These are phyloP conservation scores for Waitea zeae DNA, from an alignment of 1,284 basidiomycete species.

Conservation along the genomic window DNA sequence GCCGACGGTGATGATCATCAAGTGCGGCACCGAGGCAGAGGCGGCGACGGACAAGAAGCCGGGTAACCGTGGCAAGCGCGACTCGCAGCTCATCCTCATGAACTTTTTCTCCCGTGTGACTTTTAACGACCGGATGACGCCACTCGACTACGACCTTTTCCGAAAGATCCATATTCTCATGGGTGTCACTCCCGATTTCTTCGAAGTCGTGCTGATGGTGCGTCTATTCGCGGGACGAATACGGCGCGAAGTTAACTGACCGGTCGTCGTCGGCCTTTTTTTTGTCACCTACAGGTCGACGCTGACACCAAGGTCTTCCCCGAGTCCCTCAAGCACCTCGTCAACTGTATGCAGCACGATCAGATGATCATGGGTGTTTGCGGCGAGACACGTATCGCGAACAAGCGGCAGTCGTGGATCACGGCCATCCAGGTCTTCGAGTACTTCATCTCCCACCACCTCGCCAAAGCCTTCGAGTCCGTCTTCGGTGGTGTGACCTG, in stretches of 20 bases:
- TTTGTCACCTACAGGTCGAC: slow-evolving; percentile 78
- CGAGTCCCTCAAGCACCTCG: slow-evolving; percentile 71
- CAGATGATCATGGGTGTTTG: slow-evolving; percentile 98
- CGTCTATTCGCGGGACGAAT: slow-evolving; percentile 13
- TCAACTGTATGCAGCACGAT: slow-evolving; percentile 98
- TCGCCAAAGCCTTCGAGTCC: slow-evolving; percentile 96
- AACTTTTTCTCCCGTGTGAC: slow-evolving; percentile 99
- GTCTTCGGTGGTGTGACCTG: slow-evolving; percentile 99
- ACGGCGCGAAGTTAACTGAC: neutral
- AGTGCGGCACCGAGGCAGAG: slow-evolving; percentile 85
- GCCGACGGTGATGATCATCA: slow-evolving; percentile 92
- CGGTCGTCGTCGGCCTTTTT: slow-evolving; percentile 9
- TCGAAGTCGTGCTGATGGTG: slow-evolving; percentile 96
- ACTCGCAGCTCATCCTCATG: slow-evolving; percentile 98
- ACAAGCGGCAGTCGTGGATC: slow-evolving; percentile 97
- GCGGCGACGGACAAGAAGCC: slow-evolving; percentile 78
- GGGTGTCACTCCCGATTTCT: slow-evolving; percentile 99
- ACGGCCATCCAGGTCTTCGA: slow-evolving; percentile 97
- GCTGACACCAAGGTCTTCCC: slow-evolving; percentile 92
- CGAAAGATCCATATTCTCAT: slow-evolving; percentile 91
- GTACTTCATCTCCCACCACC: slow-evolving; percentile 98
- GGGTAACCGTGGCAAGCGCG: slow-evolving; percentile 96
- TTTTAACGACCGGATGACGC: slow-evolving; percentile 97
- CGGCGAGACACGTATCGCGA: slow-evolving; percentile 95
- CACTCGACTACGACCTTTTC: slow-evolving; percentile 96